Evolutionary conservation across 345 rosid species (phyloP).

Genomic region (Iberis pinnata): DNA sequence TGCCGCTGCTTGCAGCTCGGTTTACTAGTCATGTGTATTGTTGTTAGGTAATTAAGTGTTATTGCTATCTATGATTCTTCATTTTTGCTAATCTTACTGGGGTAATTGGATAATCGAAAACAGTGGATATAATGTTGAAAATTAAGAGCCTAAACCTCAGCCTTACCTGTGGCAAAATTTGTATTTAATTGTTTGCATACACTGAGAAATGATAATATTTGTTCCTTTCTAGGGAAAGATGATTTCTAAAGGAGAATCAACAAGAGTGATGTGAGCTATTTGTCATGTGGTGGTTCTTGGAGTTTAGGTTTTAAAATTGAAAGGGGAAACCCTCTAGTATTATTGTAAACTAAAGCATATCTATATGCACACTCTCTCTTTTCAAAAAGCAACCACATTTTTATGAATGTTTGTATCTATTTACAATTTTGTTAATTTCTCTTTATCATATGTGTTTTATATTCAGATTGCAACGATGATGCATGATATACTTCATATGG

Average conservation of each 20-base stretch:
- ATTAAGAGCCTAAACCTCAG: no score
- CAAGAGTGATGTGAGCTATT: constrained; percentile 29
- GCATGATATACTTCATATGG: constrained; percentile 13
- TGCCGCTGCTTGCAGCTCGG: not conserved
- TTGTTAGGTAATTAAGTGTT: not conserved
- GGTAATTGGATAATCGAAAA: no score
- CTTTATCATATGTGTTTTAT: not conserved
- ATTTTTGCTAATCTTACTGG: not conserved
- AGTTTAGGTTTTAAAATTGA: not conserved
- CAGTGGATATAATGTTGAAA: no score
- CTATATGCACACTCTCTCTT: not conserved
- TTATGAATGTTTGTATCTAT: no score
- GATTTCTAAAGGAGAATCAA: constrained; percentile 43
- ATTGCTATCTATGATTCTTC: not conserved
- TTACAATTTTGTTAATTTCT: not conserved
- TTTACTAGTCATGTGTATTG: not conserved
- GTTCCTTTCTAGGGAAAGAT: constrained; percentile 59
- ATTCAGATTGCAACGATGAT: constrained; percentile 26
- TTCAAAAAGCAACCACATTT: no score
- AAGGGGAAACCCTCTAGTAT: not conserved
- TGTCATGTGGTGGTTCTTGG: not conserved
- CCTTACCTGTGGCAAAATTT: no score
- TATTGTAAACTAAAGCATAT: not conserved
- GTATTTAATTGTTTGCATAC: no score
- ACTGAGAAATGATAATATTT: constrained; percentile 22